Evolutionary conservation across 352 stramenopile species (phyloP), one percentile per base, ranked within the genome.

Genomic region (Phytophthora vignae): DNA sequence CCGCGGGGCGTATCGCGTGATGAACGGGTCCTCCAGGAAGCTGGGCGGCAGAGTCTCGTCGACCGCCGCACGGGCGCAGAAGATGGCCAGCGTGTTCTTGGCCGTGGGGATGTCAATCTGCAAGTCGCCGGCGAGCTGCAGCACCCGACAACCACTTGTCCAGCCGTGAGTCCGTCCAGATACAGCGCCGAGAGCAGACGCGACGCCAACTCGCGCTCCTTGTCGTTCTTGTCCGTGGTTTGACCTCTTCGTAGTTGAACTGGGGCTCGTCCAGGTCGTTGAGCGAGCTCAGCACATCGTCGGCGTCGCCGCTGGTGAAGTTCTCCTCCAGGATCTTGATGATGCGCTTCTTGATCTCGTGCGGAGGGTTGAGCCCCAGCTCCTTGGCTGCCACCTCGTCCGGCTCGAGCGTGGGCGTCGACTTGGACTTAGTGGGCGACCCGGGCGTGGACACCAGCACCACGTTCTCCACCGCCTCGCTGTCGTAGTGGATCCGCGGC

Each of bases 31-130:
- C 60, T 97, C 97, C 12, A 99, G 76, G 72, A 99, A 99, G 44
- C 96, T 98, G 19, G 98, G 98, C 38, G 98, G 96, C 12, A 99
- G 73, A 31, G 99, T 98, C 76, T 99, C 98, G 73, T 99, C 98
- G 40, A 99, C 97, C 10, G 99, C 97, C 5, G 97, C 98, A 25
- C 98, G 93, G 4, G 98, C 98, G 31, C 98, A 83, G 84, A 99
- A 99, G 69, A 97, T 98, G 40, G 95, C 90, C 29, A 99, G 84
- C 88, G 98, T 98, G 49, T 87, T 92, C 73, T 96, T 85, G 56
- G 91, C 91, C 76, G 83, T 98, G 74, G 70, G 98, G 88, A 91
- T 98, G 69, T 99, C 98, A 56, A 99, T 97, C 65, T 94, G 84
- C 63, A 99, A 87, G 73, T 99, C 98, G 38, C 99, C 95, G 8